Conservation (phyloP, 1,284 basidiomycete genomes). For the Leccinum subrobustum region DNA sequence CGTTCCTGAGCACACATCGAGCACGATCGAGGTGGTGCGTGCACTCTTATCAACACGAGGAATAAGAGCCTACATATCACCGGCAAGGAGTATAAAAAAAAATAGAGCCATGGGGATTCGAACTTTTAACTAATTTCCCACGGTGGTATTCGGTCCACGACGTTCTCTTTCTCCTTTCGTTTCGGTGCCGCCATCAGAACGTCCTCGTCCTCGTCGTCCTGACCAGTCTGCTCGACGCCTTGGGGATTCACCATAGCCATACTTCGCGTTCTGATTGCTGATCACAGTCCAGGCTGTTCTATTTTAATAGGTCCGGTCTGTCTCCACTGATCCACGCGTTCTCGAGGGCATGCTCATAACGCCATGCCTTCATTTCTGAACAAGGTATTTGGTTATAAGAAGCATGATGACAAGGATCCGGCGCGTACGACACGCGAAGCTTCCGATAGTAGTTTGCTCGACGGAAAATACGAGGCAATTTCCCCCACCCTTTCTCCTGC, state of each 20-base stretch:
- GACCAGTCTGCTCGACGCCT: neutral
- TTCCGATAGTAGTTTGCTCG: conserved; percentile 48
- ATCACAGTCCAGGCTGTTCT: conserved; percentile 5
- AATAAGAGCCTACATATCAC: neutral
- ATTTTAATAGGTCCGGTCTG: conserved; percentile 7
- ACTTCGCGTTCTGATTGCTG: conserved; percentile 1
- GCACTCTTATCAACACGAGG: neutral
- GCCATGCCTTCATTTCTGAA: conserved; percentile 72
- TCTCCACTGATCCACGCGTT: conserved; percentile 11
- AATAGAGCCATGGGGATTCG: neutral
- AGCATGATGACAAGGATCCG: conserved; percentile 51
- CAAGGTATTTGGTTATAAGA: conserved; percentile 75
- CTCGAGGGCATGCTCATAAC: conserved; percentile 14
- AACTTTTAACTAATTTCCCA: conserved; percentile 11
- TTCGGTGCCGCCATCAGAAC: neutral
- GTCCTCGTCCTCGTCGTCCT: neutral
- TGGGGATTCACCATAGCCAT: neutral
- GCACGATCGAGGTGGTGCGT: neutral
- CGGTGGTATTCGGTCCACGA: conserved; percentile 1
- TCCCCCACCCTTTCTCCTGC: conserved; percentile 54
- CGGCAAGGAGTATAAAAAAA: neutral
- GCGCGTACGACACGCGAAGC: conserved; percentile 35
- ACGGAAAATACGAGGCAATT: conserved; percentile 71
- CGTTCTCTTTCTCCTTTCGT: conserved; percentile 3
- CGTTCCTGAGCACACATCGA: conserved; percentile 17